A percentile compares a stretch with the other conserved stretches of the same genome.
phyloP scores from a whole-genome alignment of 306 rosid species.

The Psophocarpus tetragonolobus region DNA sequence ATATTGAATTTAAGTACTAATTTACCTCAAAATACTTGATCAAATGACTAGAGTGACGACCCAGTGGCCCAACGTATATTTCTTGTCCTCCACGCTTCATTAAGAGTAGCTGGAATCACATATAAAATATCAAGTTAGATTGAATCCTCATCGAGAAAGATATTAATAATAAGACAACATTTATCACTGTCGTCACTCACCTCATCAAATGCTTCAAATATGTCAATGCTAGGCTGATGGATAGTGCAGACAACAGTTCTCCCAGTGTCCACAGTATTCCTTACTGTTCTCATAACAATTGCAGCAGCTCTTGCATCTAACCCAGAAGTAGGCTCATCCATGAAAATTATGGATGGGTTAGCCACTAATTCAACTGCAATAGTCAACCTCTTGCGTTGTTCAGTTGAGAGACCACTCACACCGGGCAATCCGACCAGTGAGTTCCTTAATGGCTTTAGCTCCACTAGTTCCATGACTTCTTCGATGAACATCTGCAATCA shows the following conservation, averaged over 20 bases:
- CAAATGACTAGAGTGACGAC: slow-evolving; percentile 62
- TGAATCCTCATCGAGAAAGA: slow-evolving; percentile 5
- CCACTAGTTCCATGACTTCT: slow-evolving; percentile 90
- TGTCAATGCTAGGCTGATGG: slow-evolving; percentile 94
- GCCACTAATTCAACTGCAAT: too few relatives aligned
- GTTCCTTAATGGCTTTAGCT: slow-evolving; percentile 42
- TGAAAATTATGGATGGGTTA: slow-evolving; percentile 43
- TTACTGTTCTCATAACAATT: slow-evolving; percentile 91
- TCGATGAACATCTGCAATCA: slow-evolving; percentile 17
- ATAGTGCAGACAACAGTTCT: slow-evolving; percentile 93
- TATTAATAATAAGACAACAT: background rate
- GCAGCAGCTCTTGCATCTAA: slow-evolving; percentile 95
- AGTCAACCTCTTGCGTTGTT: too few relatives aligned
- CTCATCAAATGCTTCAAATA: slow-evolving; percentile 80
- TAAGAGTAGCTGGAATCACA: slow-evolving; percentile 50
- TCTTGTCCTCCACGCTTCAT: slow-evolving; percentile 81
- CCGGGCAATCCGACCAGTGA: too few relatives aligned
- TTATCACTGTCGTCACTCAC: slow-evolving; percentile 25
- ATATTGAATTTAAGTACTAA: background rate
- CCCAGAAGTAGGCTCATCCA: slow-evolving; percentile 97
- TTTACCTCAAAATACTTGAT: slow-evolving; percentile 61
- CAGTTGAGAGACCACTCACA: too few relatives aligned
- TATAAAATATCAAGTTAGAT: slow-evolving; percentile 1
- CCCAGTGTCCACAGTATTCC: slow-evolving; percentile 88
- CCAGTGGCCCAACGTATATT: slow-evolving; percentile 74